Evolutionary conservation across 1,139 yeast genomes (phyloP), one percentile per base, ranked within the genome.

Genomic region (Candida sanyaensis): DNA sequence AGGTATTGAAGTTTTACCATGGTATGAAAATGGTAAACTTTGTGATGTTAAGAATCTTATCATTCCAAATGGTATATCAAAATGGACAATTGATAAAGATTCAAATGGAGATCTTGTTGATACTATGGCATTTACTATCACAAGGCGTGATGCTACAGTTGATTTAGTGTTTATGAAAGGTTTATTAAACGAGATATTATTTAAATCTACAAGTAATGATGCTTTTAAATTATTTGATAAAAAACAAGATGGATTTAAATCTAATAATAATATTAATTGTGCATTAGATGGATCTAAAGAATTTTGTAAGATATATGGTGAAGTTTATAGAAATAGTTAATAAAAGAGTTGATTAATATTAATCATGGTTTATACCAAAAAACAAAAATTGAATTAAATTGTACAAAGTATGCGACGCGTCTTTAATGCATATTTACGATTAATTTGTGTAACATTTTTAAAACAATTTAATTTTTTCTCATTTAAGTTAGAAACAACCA

Each of bases 11-110:
- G 66, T 68, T 2, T 55, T 63, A 17, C 65, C 73, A 3, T 76
- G 79, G 76, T 65, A 69, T 2, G 48, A 54, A 30, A 58, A 50
- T 41, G 29, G 41, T 6, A 56, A 59, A 4, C 48, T 51, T n/a
- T 67, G 61, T 60, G 61, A 41, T 5, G 50, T 44, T 36, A 54
- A 56, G 10, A 66, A 56, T 50, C 66, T 64, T 3, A 52, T 70
- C 12, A 67, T 71, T 32, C 75, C 77, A 3, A 71, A 70, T 49
- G 74, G 75, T 3, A 58, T 71, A 7, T 61, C 71, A 7, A 46
- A 59, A 0, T 69, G 73, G 73, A 51, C 52, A 6, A 49, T 61
- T 3, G 53, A 45, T 24, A 55, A 49, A n/a, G 55, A 53, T n/a
- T 49, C 37, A 11, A 66, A 41, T 9, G 28, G 3, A 39, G 36